Percentiles rank a stretch among this genome's conserved stretches.
Evolutionary conservation across 2,329 filamentous ascomycete genomes (phyloP).

Genomic region (Colletotrichum echinochloae): DNA sequence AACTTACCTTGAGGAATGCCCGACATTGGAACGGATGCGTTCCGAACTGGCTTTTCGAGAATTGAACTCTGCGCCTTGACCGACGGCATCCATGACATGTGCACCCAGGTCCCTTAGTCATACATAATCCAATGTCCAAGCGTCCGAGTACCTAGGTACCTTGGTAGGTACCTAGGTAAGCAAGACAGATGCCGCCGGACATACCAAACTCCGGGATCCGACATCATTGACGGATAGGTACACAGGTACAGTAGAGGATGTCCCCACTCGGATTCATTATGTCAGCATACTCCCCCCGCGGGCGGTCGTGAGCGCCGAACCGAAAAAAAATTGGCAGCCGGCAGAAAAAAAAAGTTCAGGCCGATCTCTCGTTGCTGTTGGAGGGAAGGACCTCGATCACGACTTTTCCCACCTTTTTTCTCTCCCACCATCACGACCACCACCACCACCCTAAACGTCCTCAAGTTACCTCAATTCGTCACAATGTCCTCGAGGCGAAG

Average conservation of each 20-base stretch:
- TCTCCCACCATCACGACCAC: neutral
- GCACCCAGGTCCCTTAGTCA: neutral
- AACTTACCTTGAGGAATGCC: neutral
- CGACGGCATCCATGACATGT: neutral
- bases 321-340: slow-evolving; percentile 38
- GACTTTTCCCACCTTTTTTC: slow-evolving; percentile 19
- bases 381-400: slow-evolving; percentile 21
- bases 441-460: slow-evolving; percentile 1
- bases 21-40: neutral
- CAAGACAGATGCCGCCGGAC: rapidly evolving
- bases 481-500: slow-evolving; percentile 73
- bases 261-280: neutral
- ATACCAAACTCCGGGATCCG: neutral
- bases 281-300: slow-evolving; percentile 33
- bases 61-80: neutral
- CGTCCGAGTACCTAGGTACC: too few species aligned
- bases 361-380: slow-evolving; percentile 31
- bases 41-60: neutral
- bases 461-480: slow-evolving; percentile 18
- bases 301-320: slow-evolving; percentile 30
- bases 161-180: too few species aligned
- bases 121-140: neutral
- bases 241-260: neutral
- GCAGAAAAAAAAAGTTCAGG: slow-evolving; percentile 40
- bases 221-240: neutral